Evolutionary conservation across 2,329 filamentous ascomycete genomes (phyloP).

Genomic region (Cercospora janseana): DNA sequence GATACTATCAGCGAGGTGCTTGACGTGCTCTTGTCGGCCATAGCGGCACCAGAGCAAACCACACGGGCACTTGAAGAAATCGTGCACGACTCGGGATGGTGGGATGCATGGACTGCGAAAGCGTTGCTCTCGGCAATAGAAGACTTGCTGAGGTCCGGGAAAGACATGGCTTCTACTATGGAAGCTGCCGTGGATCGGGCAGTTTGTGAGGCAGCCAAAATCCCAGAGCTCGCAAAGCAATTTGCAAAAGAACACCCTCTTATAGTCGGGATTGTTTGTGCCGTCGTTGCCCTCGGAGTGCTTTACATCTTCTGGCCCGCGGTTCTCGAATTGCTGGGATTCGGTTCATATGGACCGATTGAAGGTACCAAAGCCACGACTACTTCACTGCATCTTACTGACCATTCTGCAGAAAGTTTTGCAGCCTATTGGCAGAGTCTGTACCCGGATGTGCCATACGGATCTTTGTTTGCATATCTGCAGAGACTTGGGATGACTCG

Average conservation of each 20-base stretch:
- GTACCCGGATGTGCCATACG: neutral
- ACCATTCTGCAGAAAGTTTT: slow-evolving; percentile 1
- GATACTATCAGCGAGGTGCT: slow-evolving; percentile 1
- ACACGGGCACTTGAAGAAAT: neutral
- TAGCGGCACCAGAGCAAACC: neutral
- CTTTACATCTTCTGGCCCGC: slow-evolving; percentile 1
- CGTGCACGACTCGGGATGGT: neutral
- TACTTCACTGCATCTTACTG: neutral
- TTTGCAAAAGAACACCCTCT: slow-evolving; percentile 1
- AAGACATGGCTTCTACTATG: slow-evolving; percentile 1
- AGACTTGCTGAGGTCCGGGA: neutral
- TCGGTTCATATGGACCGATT: neutral
- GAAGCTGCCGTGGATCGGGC: neutral
- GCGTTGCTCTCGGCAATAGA: neutral
- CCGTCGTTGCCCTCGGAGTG: neutral
- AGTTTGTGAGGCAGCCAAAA: neutral
- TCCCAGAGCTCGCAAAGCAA: neutral
- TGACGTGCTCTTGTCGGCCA: neutral
- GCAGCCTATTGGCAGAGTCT: slow-evolving; percentile 1
- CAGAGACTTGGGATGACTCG: slow-evolving; percentile 1
- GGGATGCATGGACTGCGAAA: neutral
- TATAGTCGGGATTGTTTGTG: neutral
- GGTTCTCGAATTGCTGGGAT: slow-evolving; percentile 1
- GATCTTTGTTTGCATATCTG: slow-evolving; percentile 1
- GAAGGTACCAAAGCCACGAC: neutral